Base-by-base conservation (phyloP, 768 basidiomycete species). In the Rhodosporidiobolus odoratus region DNA sequence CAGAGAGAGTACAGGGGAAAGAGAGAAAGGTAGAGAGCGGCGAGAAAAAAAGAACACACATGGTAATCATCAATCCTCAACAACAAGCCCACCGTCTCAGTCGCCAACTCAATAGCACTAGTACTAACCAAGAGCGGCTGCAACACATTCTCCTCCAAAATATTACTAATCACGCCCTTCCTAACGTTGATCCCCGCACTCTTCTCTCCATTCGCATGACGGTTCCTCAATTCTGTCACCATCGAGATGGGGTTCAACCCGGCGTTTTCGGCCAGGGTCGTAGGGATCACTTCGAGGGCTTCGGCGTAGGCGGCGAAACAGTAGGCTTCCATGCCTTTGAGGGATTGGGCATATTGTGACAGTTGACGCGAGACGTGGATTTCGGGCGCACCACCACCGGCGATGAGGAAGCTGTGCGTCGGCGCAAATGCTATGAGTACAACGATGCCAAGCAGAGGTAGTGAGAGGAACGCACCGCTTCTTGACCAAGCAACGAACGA, bases 301-400 rank as follows among this genome's bases (percentile, higher is more conserved):
- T 98, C 95, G 37, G 96, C 94, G 78, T 92, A 99, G 6, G 93
- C 94, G 77, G 96, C 91, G 87, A 97, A 96, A 81, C 96, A 98
- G 80, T 97, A 98, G 15, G 95, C 91, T 80, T 98, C 94, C 89
- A 97, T 97, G 58, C 96, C 95, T 80, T 89, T 95, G 70, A 98
- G 84, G 1, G 92, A 89, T 75, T 95, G 92, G 2, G 93, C 87
- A 76, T 95, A 86, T 79, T 96, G 91, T 2, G 91, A 88, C 58
- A 99, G 84, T 75, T 90, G 82, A 60, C 94, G 87, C 17, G 96
- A 98, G 52, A 95, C 90, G 78, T 98, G 92, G 74, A 98, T 97
- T 80, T 99, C 96, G 17, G 96, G 96, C 21, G 96, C 94, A 60
- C 95, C 95, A 56, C 95, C 95, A 66, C 95, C 95, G 48, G 90